Evolutionary conservation across 768 basidiomycete species (phyloP).

Genomic region (Crepidotus variabilis): DNA sequence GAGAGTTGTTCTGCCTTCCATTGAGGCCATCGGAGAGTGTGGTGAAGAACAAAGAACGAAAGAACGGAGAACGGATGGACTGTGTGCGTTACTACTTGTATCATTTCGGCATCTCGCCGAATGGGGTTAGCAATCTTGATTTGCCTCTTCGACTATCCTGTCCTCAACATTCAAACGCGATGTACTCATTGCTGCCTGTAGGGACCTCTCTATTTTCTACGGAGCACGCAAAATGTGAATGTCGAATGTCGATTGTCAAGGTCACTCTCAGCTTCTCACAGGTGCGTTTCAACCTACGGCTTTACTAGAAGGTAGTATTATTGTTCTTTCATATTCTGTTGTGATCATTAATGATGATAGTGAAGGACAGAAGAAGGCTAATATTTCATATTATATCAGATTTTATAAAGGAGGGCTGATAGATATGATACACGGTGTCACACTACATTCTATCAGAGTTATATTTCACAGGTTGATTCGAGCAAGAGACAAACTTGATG

Average conservation of each 20-base stretch:
- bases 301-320: no score
- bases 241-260: background rate
- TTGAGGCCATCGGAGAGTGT: slow-evolving; percentile 4
- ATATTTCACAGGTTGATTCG: no score
- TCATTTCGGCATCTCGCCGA: background rate
- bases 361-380: no score
- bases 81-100: slow-evolving; percentile 2
- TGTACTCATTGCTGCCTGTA: background rate
- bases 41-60: background rate
- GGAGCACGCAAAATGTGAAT: background rate
- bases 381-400: no score
- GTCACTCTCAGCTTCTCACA: background rate
- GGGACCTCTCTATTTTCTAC: background rate
- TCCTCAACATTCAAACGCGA: background rate
- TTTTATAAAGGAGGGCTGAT: no score
- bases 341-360: no score
- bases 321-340: no score
- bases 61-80: background rate
- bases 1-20: slow-evolving; percentile 25
- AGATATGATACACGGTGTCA: no score
- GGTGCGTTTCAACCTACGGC: background rate
- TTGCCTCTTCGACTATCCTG: background rate
- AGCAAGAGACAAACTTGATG: no score
- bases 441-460: no score
- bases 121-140: slow-evolving; percentile 4